These are phyloP conservation scores for Aaosphaeria arxii DNA, from an alignment of 2,329 filamentous ascomycete genomes.

Conservation along the genomic window DNA sequence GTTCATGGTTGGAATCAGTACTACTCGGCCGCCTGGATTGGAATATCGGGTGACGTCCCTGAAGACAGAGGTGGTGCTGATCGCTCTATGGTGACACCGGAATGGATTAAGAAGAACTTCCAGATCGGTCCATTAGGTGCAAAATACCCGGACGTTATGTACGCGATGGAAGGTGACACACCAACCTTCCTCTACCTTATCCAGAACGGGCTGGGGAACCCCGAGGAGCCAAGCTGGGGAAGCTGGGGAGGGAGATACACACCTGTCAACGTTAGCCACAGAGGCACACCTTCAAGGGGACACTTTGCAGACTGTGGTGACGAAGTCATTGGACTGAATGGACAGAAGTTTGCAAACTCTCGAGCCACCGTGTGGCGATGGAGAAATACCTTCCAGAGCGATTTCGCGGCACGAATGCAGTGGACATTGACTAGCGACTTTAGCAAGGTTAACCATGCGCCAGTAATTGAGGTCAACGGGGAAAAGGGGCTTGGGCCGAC, in stretches of 20 bases:
- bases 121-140: slow-evolving; percentile 44
- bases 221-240: slow-evolving; percentile 42
- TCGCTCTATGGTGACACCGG: slow-evolving; percentile 38
- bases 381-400: slow-evolving; percentile 41
- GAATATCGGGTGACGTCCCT: slow-evolving; percentile 45
- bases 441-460: slow-evolving; percentile 10
- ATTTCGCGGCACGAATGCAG: slow-evolving; percentile 43
- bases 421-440: slow-evolving; percentile 21
- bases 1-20: slow-evolving; percentile 52
- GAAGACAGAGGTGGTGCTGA: slow-evolving; percentile 44
- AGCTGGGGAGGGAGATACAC: slow-evolving; percentile 44
- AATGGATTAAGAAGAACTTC: slow-evolving; percentile 48
- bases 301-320: slow-evolving; percentile 34
- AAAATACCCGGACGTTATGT: slow-evolving; percentile 45
- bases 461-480: slow-evolving; percentile 12
- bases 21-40: slow-evolving; percentile 47
- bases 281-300: neutral
- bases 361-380: slow-evolving; percentile 43
- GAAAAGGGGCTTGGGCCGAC: slow-evolving; percentile 4
- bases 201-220: slow-evolving; percentile 41
- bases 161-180: slow-evolving; percentile 49
- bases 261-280: slow-evolving; percentile 12
- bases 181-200: slow-evolving; percentile 42
- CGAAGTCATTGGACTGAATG: slow-evolving; percentile 31
- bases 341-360: slow-evolving; percentile 22